Percentiles rank a stretch among this genome's conserved stretches.
These are phyloP conservation scores for Naganishia sp. DNA, from an alignment of 1,284 basidiomycete genomes.

Conservation along the genomic window DNA sequence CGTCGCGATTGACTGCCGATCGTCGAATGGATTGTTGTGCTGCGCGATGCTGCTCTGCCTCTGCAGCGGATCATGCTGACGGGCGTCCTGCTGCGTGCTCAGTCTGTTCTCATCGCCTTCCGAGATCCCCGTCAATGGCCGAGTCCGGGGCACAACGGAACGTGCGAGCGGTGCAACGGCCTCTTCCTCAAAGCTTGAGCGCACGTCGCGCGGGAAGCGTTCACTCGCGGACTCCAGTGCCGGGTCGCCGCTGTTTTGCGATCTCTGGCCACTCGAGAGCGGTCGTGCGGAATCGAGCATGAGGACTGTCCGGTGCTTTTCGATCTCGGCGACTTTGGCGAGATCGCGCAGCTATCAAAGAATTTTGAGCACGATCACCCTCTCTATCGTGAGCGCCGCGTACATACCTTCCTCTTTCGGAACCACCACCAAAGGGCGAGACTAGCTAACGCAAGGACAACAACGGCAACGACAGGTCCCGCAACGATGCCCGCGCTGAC, in stretches of 20 bases:
- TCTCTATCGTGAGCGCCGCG: too few relatives aligned
- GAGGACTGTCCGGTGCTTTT: conserved; percentile 16
- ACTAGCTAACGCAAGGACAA: conserved; percentile 45
- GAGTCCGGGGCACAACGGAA: not conserved
- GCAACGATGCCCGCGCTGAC: conserved; percentile 53
- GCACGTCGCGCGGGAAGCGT: conserved; percentile 30
- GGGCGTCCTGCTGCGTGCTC: not conserved
- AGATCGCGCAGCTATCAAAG: conserved; percentile 14
- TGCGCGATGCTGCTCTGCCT: not conserved
- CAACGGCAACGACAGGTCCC: conserved; percentile 49
- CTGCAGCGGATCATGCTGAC: not conserved
- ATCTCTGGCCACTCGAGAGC: not conserved
- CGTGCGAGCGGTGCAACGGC: not conserved
- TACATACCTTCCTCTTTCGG: conserved; percentile 50
- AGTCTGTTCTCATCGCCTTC: conserved; percentile 35
- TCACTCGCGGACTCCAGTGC: conserved; percentile 9
- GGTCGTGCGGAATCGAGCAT: not conserved
- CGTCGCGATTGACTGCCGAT: conserved; percentile 46
- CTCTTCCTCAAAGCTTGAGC: conserved; percentile 26
- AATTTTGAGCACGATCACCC: not conserved
- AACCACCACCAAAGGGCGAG: conserved; percentile 51
- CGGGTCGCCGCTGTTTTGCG: not conserved
- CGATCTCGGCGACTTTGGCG: conserved; percentile 15
- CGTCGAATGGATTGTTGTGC: conserved; percentile 48
- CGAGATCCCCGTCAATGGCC: conserved; percentile 19